phyloP scores from a whole-genome alignment of 768 basidiomycete species.

The Macrolepiota albuminosa region DNA sequence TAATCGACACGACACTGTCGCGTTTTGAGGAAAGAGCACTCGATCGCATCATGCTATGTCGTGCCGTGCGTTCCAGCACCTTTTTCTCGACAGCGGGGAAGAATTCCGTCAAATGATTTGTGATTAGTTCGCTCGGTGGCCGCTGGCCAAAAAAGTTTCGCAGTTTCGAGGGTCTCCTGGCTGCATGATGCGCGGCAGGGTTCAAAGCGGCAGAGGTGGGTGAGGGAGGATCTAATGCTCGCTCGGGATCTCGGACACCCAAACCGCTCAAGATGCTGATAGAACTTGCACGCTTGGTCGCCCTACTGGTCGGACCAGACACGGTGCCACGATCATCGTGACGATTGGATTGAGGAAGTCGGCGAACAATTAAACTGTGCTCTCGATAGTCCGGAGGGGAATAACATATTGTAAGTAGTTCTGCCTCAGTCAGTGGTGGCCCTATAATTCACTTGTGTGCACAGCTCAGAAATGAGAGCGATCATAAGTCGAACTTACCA shows the following conservation, averaged over 20 bases:
- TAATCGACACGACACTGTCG: conserved; percentile 50
- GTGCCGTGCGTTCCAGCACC: conserved; percentile 79
- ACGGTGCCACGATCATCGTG: conserved; percentile 37
- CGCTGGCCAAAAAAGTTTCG: conserved; percentile 98
- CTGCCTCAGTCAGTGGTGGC: conserved; percentile 73
- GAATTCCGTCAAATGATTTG: conserved; percentile 89
- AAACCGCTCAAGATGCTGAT: conserved; percentile 93
- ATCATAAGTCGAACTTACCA: conserved; percentile 33
- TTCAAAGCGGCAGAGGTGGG: conserved; percentile 34
- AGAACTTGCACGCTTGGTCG: conserved; percentile 88
- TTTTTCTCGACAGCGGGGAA: conserved; percentile 94
- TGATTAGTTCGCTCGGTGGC: conserved; percentile 95
- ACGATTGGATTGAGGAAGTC: conserved; percentile 38
- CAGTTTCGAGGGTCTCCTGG: conserved; percentile 62
- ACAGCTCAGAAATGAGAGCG: background rate
- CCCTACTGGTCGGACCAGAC: conserved; percentile 33
- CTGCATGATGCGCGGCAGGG: conserved; percentile 30
- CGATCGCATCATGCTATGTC: conserved; percentile 75
- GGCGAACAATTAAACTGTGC: conserved; percentile 71
- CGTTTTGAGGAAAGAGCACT: conserved; percentile 31
- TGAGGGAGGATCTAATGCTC: conserved; percentile 56
- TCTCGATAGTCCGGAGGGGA: conserved; percentile 78
- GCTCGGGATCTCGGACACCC: conserved; percentile 79
- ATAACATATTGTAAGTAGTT: conserved; percentile 80
- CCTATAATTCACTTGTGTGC: conserved; percentile 33